Conservation (phyloP, 495 filamentous ascomycete species). For the Aspergillus cavernicola region DNA sequence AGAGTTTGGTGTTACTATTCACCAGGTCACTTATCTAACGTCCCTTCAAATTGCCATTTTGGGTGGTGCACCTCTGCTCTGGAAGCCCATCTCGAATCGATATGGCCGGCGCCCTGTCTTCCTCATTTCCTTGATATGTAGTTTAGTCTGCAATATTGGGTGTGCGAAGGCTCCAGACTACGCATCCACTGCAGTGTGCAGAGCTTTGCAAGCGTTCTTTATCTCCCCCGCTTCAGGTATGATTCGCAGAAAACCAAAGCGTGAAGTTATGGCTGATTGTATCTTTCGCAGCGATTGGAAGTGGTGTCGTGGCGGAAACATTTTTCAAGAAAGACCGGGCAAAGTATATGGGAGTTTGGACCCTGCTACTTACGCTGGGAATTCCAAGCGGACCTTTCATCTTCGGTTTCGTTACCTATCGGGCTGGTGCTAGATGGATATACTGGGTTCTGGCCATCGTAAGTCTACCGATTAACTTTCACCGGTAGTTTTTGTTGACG, state of each 20-base stretch:
- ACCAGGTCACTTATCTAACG: slow-evolving; percentile 47
- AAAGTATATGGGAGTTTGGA: slow-evolving; percentile 53
- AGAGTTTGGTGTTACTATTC: slow-evolving; percentile 42
- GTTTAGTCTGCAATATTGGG: slow-evolving; percentile 44
- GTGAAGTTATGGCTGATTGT: neutral
- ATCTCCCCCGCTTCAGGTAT: slow-evolving; percentile 41
- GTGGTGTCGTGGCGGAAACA: slow-evolving; percentile 51
- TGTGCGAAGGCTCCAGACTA: slow-evolving; percentile 44
- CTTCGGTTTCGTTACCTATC: slow-evolving; percentile 47
- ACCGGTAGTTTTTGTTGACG: slow-evolving; percentile 6
- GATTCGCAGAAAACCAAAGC: neutral
- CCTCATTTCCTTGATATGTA: slow-evolving; percentile 43
- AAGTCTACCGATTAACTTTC: too few relatives aligned
- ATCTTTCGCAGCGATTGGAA: slow-evolving; percentile 43
- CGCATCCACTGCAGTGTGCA: slow-evolving; percentile 39
- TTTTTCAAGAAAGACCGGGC: slow-evolving; percentile 50
- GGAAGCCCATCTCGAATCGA: slow-evolving; percentile 53
- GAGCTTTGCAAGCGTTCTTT: slow-evolving; percentile 51
- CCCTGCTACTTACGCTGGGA: slow-evolving; percentile 52
- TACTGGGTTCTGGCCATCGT: slow-evolving; percentile 47
- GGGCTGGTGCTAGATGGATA: slow-evolving; percentile 41
- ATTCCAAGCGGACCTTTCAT: slow-evolving; percentile 46
- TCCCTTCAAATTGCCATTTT: slow-evolving; percentile 51
- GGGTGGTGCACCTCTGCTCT: slow-evolving; percentile 49
- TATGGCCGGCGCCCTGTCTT: slow-evolving; percentile 52